Evolutionary conservation across 768 basidiomycete species (phyloP).

Genomic region (Saitozyma sp.): DNA sequence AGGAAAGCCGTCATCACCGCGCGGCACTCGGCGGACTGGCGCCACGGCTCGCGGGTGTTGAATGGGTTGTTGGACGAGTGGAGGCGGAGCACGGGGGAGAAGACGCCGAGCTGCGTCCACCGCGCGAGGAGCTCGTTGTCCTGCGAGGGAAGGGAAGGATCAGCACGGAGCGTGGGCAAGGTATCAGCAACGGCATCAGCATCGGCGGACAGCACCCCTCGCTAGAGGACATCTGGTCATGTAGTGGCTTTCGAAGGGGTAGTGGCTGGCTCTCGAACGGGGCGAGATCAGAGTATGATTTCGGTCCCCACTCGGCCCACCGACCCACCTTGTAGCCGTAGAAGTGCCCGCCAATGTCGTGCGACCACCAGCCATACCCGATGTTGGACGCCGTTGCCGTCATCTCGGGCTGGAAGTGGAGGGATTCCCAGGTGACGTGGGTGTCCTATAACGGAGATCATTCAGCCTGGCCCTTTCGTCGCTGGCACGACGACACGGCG

Average conservation of each 20-base stretch:
- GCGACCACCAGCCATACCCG: constrained; percentile 32
- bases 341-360: constrained; percentile 35
- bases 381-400: constrained; percentile 33
- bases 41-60: constrained; percentile 37
- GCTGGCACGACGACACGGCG: background rate
- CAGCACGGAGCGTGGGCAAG: no score
- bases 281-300: no score
- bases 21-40: constrained; percentile 14
- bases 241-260: no score
- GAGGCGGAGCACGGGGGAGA: constrained; percentile 33
- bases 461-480: background rate
- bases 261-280: no score
- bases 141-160: background rate
- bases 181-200: no score
- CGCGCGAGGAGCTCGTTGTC: constrained; percentile 32
- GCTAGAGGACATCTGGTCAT: no score
- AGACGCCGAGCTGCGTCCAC: constrained; percentile 33
- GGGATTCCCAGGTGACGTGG: constrained; percentile 29
- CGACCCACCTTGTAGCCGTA: constrained; percentile 18
- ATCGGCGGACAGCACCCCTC: no score
- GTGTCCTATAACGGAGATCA: constrained; percentile 17
- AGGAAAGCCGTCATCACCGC: constrained; percentile 17
- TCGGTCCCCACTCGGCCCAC: no score
- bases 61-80: constrained; percentile 34
- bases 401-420: constrained; percentile 36